phyloP scores from a whole-genome alignment of 202 grass and related monocot species.

The Setaria viridis region DNA sequence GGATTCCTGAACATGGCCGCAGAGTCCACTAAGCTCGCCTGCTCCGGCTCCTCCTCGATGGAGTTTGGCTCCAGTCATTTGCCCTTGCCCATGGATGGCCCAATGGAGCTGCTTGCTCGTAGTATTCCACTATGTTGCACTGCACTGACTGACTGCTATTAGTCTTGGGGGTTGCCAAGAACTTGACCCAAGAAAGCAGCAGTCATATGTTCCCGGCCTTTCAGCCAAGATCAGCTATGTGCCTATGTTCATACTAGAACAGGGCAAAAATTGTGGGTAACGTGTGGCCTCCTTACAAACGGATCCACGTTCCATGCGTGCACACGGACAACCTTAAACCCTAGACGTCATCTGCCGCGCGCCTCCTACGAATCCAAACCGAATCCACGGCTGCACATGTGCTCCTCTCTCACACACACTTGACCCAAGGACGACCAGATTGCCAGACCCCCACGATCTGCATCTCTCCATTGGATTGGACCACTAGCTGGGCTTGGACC shows the following conservation, averaged over 20 bases:
- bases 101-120: not conserved
- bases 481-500: constrained; percentile 29
- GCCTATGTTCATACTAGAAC: not conserved
- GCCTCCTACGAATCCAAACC: not conserved
- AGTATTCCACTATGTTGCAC: not conserved
- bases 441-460: not conserved
- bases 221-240: not conserved
- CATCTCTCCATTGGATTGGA: constrained; percentile 14
- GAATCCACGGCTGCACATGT: not conserved
- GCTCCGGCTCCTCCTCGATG: not conserved
- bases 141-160: not conserved
- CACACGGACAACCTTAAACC: not conserved
- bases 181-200: not conserved
- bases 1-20: constrained; percentile 21
- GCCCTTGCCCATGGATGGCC: not conserved
- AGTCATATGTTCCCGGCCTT: not conserved
- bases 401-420: not conserved
- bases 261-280: no score
- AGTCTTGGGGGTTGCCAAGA: not conserved
- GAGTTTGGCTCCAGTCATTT: not conserved
- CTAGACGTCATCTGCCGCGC: not conserved
- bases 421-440: constrained; percentile 29
- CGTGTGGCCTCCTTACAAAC: not conserved
- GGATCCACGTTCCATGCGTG: not conserved
- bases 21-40: constrained; percentile 8